Evolutionary conservation across 768 basidiomycete species (phyloP).

Genomic region (Russula emetica): DNA sequence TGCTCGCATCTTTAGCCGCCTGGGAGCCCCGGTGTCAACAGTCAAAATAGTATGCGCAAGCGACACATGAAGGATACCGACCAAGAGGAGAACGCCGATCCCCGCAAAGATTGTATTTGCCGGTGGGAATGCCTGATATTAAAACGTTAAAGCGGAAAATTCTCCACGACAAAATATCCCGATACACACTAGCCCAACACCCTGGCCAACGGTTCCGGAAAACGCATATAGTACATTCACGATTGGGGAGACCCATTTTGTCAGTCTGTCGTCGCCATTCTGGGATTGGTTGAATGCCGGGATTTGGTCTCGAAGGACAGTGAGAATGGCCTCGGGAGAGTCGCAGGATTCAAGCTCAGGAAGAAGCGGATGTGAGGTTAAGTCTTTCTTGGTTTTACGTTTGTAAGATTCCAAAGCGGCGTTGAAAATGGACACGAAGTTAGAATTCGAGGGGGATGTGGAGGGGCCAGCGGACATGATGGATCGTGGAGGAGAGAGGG

Average conservation of each 20-base stretch:
- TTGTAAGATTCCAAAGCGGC: not conserved
- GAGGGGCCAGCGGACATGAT: not conserved
- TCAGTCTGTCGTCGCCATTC: not conserved
- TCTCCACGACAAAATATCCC: not conserved
- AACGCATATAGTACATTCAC: not conserved
- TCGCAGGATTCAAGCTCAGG: not conserved
- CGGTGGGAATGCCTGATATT: not conserved
- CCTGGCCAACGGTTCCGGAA: not conserved
- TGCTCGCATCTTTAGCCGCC: not conserved
- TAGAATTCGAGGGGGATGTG: not conserved
- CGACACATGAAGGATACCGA: not conserved
- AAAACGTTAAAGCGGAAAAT: not conserved
- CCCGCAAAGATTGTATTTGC: not conserved
- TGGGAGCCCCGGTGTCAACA: not conserved
- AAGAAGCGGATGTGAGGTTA: not conserved
- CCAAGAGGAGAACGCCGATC: not conserved
- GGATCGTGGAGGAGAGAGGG: not conserved
- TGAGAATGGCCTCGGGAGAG: not conserved
- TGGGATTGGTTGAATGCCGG: not conserved
- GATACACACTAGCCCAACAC: not conserved
- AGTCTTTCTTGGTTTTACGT: not conserved
- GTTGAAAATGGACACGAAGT: not conserved
- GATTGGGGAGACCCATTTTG: not conserved
- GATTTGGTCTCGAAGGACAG: not conserved
- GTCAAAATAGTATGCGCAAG: not conserved